Conservation (phyloP, 176 grass and related monocot species). For the Ampelocalamus luodianensis region DNA sequence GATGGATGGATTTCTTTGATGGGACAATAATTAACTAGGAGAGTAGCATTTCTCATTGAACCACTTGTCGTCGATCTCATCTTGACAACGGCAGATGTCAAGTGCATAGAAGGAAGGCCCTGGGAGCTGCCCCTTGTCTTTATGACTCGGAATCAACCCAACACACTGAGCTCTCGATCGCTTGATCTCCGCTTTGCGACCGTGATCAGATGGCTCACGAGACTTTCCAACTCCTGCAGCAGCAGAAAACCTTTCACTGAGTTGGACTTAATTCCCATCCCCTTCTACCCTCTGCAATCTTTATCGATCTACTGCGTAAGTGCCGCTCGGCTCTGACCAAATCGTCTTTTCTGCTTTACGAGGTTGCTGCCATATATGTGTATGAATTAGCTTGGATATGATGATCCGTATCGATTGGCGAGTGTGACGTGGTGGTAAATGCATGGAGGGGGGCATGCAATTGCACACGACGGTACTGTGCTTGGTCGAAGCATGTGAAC, state of each 20-base stretch:
- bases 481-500: conserved; percentile 28
- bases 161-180: not conserved
- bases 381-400: not conserved
- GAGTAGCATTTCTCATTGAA: not conserved
- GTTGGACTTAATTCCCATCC: not conserved
- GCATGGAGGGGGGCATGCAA: not conserved
- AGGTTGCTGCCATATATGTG: not conserved
- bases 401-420: not conserved
- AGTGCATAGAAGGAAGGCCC: not conserved
- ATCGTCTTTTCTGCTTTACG: not conserved
- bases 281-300: not conserved
- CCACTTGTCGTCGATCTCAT: not conserved
- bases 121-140: not conserved
- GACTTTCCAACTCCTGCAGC: not conserved
- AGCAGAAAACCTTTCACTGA: not conserved
- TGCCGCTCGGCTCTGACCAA: not conserved
- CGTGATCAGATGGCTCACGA: not conserved
- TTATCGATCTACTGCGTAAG: not conserved
- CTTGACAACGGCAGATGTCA: not conserved
- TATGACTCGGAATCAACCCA: not conserved
- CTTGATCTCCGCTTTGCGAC: not conserved
- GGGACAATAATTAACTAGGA: no score
- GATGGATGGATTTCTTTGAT: no score
- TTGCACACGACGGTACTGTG: conserved; percentile 20
- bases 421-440: not conserved